Evolutionary conservation across 306 rosid species (phyloP).

Genomic region (Castanospermum australe): DNA sequence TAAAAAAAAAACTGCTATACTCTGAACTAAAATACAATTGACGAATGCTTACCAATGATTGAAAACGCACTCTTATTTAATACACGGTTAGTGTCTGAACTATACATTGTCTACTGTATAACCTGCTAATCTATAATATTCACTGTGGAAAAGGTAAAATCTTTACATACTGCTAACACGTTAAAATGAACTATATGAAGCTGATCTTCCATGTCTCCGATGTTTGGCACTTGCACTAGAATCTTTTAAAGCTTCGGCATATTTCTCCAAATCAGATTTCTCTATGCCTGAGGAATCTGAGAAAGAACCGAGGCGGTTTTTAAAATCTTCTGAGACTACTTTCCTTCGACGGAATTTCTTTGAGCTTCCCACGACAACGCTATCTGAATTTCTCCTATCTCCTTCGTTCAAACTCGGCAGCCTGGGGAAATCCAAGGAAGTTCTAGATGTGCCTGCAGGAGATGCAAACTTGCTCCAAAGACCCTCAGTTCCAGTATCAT

Average conservation of each 20-base stretch:
- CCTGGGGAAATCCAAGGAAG: constrained; percentile 52
- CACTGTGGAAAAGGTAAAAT: constrained; percentile 1
- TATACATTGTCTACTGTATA: constrained; percentile 4
- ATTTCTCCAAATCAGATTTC: constrained; percentile 60
- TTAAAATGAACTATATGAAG: constrained; percentile 46
- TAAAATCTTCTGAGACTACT: constrained; percentile 13
- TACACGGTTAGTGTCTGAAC: constrained; percentile 28
- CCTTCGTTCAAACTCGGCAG: constrained; percentile 38
- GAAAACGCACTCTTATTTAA: not conserved
- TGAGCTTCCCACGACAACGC: constrained; percentile 39
- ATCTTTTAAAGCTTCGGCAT: constrained; percentile 65
- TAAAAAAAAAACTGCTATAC: not conserved
- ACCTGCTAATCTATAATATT: constrained; percentile 21
- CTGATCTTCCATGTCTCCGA: constrained; percentile 36
- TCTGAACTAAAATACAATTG: not conserved
- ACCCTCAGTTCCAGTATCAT: constrained; percentile 28
- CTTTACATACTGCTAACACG: not conserved
- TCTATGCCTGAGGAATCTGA: constrained; percentile 33
- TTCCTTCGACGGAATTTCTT: constrained; percentile 32
- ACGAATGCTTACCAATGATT: not conserved
- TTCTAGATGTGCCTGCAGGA: constrained; percentile 36
- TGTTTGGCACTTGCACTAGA: constrained; percentile 35
- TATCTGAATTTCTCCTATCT: constrained; percentile 31
- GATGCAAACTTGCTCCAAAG: constrained; percentile 21
- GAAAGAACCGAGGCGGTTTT: constrained; percentile 20